Base-by-base conservation (phyloP, 139 green algal genomes). In the Monoraphidium neglectum region DNA sequence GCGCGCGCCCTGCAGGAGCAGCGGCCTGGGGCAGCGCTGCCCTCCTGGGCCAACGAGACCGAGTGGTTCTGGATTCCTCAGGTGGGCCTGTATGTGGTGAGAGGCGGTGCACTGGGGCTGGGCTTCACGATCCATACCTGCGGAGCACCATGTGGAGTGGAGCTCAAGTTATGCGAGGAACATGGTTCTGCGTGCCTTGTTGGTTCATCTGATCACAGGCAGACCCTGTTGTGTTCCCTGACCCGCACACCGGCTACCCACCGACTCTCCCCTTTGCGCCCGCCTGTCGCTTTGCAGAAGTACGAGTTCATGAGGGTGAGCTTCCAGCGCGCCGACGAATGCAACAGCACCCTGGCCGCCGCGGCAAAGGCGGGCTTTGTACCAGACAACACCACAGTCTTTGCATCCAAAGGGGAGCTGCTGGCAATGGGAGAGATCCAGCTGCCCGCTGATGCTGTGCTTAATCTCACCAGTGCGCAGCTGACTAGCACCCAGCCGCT, bases 31-130 rank as follows among this genome's bases (percentile, higher is more conserved):
- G 43, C 43, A 8, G 43, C 43, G 3, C 70, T 86, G 47, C 85
- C 85, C 0, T 33, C 36, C 5, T 86, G 76, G 83, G 49, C 86
- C 37, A 82, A 88, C 53, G 79, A 87, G 51, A 87, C 76, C 18
- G 77, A 90, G 53, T 83, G 68, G 23, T 90, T 90, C 78, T 88
- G 82, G 86, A 72, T 87, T 21, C 69, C 78, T 38, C 86, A 90
- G 43, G n/a, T 28, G 68, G 0, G 49, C 15, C 15, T 57, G 49
- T 59, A 69, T 26, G 63, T 83, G 77, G 74, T 84, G 68, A 3
- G 73, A 49, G 46, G n/a, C n/a, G n/a, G n/a, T n/a, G n/a, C n/a
- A n/a, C n/a, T n/a, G n/a, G n/a, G 49, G 49, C 15, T 26, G 49
- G 49, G 49, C 49, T 57, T 15, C 49, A 57, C 15, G 49, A 18